Evolutionary conservation across 768 basidiomycete species (phyloP).

Genomic region (Terana coerulea): DNA sequence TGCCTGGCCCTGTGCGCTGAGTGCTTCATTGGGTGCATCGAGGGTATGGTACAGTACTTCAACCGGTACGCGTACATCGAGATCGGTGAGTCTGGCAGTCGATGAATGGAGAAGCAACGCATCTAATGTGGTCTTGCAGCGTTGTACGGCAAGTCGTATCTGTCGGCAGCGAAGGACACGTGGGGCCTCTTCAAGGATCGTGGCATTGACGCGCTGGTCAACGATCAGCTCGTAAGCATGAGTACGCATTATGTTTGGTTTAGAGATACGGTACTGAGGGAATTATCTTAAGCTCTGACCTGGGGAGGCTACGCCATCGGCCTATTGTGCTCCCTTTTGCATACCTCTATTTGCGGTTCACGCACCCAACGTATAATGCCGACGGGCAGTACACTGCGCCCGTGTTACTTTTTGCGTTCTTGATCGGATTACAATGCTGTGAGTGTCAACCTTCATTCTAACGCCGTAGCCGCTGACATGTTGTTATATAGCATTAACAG

Average conservation of each 20-base stretch:
- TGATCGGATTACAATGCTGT: slow-evolving; percentile 76
- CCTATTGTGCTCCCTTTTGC: slow-evolving; percentile 67
- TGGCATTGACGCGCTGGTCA: slow-evolving; percentile 78
- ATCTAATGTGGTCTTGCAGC: slow-evolving; percentile 34
- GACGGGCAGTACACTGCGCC: slow-evolving; percentile 76
- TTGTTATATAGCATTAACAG: slow-evolving; percentile 59
- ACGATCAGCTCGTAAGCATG: slow-evolving; percentile 79
- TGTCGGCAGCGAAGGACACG: slow-evolving; percentile 78
- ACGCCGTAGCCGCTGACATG: slow-evolving; percentile 2
- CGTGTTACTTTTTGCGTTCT: slow-evolving; percentile 73
- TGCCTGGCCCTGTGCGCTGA: slow-evolving; percentile 76
- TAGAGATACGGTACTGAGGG: not conserved
- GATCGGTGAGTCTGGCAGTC: slow-evolving; percentile 45
- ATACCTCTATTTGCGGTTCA: slow-evolving; percentile 62
- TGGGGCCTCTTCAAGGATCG: slow-evolving; percentile 75
- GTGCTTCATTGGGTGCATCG: slow-evolving; percentile 72
- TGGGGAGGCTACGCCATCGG: slow-evolving; percentile 82
- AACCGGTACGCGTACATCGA: slow-evolving; percentile 86
- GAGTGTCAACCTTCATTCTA: slow-evolving; percentile 12
- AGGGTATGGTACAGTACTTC: slow-evolving; percentile 71
- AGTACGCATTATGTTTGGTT: slow-evolving; percentile 4
- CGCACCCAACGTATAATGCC: slow-evolving; percentile 69
- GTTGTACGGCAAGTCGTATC: slow-evolving; percentile 81
- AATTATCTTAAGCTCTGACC: slow-evolving; percentile 51
- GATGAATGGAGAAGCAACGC: not conserved